These are phyloP conservation scores for Paecilomyces sp. DNA, from an alignment of 2,329 filamentous ascomycete genomes.

Conservation along the genomic window DNA sequence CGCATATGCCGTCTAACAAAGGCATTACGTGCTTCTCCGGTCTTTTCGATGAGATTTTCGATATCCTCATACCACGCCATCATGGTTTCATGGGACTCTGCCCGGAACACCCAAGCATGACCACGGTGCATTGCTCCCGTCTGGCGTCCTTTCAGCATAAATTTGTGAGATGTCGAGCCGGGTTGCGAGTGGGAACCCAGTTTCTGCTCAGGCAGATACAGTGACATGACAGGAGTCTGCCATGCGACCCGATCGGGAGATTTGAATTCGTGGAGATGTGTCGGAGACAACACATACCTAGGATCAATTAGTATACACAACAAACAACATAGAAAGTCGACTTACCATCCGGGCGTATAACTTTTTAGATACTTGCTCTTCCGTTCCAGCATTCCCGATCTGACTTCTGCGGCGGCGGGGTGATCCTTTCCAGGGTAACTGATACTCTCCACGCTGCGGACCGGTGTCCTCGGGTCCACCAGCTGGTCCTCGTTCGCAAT, in stretches of 20 bases:
- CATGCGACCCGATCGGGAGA: constrained; percentile 81
- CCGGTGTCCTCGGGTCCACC: constrained; percentile 72
- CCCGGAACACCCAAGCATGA: constrained; percentile 62
- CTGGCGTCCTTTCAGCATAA: constrained; percentile 93
- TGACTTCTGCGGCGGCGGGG: constrained; percentile 73
- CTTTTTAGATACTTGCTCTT: constrained; percentile 99
- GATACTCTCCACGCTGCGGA: constrained; percentile 74
- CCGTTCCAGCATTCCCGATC: constrained; percentile 84
- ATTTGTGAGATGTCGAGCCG: constrained; percentile 86
- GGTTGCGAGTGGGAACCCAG: constrained; percentile 82
- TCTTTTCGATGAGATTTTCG: constrained; percentile 79
- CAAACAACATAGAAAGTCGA: constrained; percentile 9
- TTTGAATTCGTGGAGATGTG: constrained; percentile 97
- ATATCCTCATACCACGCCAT: constrained; percentile 95
- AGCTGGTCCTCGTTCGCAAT: constrained; percentile 76
- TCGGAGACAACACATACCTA: constrained; percentile 93
- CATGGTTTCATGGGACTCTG: constrained; percentile 81
- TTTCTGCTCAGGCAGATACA: constrained; percentile 92
- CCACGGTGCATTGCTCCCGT: constrained; percentile 85
- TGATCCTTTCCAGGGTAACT: constrained; percentile 88
- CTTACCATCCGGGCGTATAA: constrained; percentile 89
- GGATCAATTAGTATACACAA: not conserved
- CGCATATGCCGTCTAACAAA: constrained; percentile 79
- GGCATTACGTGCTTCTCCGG: constrained; percentile 76
- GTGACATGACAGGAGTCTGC: constrained; percentile 89